phyloP scores from a whole-genome alignment of 495 filamentous ascomycete genomes.

The Oidiodendron maius region DNA sequence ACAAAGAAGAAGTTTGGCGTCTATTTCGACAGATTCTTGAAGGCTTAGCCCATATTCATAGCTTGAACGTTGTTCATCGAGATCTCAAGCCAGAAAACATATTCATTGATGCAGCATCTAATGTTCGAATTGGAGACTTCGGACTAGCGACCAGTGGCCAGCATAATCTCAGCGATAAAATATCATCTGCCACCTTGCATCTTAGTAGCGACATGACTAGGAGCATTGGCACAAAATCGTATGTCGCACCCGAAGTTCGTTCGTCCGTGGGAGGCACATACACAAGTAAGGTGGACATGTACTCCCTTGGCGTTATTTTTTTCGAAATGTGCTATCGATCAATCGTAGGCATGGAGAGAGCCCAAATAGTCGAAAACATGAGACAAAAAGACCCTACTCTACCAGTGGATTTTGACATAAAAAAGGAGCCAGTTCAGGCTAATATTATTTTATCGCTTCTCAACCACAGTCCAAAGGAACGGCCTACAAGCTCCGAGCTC shows the following conservation, averaged over 20 bases:
- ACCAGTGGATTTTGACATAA: constrained; percentile 67
- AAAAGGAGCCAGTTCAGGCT: constrained; percentile 66
- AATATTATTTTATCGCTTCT: constrained; percentile 76
- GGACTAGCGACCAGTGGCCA: constrained; percentile 88
- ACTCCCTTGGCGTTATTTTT: constrained; percentile 93
- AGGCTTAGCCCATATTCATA: constrained; percentile 85
- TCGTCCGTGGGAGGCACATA: constrained; percentile 67
- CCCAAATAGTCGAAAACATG: constrained; percentile 63
- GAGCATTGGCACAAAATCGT: constrained; percentile 90
- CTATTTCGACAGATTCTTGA: constrained; percentile 88
- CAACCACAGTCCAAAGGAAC: constrained; percentile 70
- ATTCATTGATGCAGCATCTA: constrained; percentile 85
- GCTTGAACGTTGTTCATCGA: constrained; percentile 87
- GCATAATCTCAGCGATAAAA: constrained; percentile 58
- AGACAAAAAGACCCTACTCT: constrained; percentile 62
- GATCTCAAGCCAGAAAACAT: constrained; percentile 98
- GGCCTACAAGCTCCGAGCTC: constrained; percentile 81
- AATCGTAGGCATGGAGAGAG: constrained; percentile 83
- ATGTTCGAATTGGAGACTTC: constrained; percentile 95
- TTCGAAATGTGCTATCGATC: constrained; percentile 88
- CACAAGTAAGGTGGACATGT: constrained; percentile 97
- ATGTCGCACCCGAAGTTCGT: constrained; percentile 88
- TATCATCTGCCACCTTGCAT: constrained; percentile 51
- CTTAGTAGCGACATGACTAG: constrained; percentile 57
- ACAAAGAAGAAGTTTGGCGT: constrained; percentile 76